phyloP scores from a whole-genome alignment of 2,329 filamentous ascomycete genomes.

The Pseudonectria buxi region DNA sequence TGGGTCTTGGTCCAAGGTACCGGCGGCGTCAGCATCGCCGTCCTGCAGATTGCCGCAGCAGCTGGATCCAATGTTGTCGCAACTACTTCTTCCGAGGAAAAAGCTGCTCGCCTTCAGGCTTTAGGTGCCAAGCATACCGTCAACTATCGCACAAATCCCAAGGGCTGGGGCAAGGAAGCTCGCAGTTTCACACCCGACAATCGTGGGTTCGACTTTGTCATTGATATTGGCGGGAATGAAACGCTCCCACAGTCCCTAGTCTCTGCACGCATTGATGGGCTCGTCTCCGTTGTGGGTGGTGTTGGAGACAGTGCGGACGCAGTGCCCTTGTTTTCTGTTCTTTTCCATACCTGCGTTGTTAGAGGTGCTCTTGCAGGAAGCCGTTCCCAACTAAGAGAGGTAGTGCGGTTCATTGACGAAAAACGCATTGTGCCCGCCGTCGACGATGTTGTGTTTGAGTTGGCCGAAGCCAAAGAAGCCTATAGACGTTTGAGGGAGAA shows the following conservation, averaged over 20 bases:
- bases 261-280: conserved; percentile 34
- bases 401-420: conserved; percentile 26
- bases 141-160: conserved; percentile 52
- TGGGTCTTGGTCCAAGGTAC: conserved; percentile 34
- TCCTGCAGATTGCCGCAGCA: conserved; percentile 37
- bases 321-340: conserved; percentile 18
- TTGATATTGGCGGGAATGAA: conserved; percentile 61
- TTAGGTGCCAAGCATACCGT: conserved; percentile 53
- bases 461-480: conserved; percentile 26
- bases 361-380: conserved; percentile 24
- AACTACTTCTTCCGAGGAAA: conserved; percentile 50
- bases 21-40: conserved; percentile 32
- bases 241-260: conserved; percentile 52
- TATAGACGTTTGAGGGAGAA: conserved; percentile 25
- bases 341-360: conserved; percentile 22
- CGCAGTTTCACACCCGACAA: conserved; percentile 38
- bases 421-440: conserved; percentile 24
- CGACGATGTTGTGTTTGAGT: conserved; percentile 24
- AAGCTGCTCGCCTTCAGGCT: conserved; percentile 43
- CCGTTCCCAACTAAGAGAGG: conserved; percentile 21
- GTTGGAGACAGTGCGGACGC: conserved; percentile 17
- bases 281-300: conserved; percentile 26
- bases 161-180: conserved; percentile 53
- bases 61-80: conserved; percentile 49
- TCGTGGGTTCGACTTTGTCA: conserved; percentile 52